Base-by-base conservation (phyloP, 805 yeast species). In the Wilhelminamyces savonicus region DNA sequence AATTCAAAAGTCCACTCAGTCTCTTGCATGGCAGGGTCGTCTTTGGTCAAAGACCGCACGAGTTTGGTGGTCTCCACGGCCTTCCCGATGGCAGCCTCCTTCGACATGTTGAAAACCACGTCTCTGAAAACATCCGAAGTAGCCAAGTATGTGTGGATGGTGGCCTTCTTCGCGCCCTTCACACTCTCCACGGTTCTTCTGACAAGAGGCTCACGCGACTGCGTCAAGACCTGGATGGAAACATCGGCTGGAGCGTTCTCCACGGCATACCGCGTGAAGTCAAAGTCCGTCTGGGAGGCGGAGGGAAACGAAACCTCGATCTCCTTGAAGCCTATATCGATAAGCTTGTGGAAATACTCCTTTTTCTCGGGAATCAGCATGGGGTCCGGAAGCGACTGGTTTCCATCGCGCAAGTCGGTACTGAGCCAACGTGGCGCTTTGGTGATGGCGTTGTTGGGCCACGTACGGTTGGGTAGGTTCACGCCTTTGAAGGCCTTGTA, bases 361-460 rank as follows among this genome's bases (percentile, higher is more conserved):
- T 79, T 78, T 59, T 81, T 81, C 54, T 81, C 83, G 29, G 68
- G 76, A 11, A 81, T 73, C 7, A 81, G 68, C 90, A 81, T 81
- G 17, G 90, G 90, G 58, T 81, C 90, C 16, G 90, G 90, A 34
- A 81, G 64, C 13, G 87, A 75, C 53, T 81, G 90, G 58, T 81
- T 81, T 39, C 90, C 90, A 49, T 81, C 90, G 63, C 90, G 71
- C 40, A 81, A 65, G 55, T 81, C 90, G 1, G 90, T 81, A 7
- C 85, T 74, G 31, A 81, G 65, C 90, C 90, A 81, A 50, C 87
- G 67, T 38, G 90, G 90, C 4, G 87, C 81, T 52, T 76, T 77
- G 28, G 72, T 69, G 44, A 81, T 76, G 26, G 67, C 55, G 27
- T 75, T 76, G 43, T 69, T 59, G 13, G 90, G 90, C 90, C 90